phyloP scores from a whole-genome alignment of 1,284 basidiomycete species.

The Ustilago bromivora region DNA sequence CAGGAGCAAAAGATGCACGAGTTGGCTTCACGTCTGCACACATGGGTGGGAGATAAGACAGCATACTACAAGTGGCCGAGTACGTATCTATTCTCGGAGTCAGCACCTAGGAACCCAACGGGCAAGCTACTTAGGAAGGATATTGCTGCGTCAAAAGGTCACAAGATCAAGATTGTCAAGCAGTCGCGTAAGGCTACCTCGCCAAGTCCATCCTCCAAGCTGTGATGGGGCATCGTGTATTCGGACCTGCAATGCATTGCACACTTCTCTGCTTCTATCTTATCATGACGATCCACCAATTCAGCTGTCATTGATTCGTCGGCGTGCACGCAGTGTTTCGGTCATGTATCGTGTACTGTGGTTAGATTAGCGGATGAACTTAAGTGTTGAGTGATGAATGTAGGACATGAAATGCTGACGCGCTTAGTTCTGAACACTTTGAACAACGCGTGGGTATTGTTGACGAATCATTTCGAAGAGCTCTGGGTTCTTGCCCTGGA shows the following conservation, averaged over 20 bases:
- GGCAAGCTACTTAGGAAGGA: constrained; percentile 54
- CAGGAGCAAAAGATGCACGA: constrained; percentile 31
- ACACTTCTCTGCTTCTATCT: not conserved
- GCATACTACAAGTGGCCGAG: constrained; percentile 57
- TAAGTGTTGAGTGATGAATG: not conserved
- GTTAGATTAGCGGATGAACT: not conserved
- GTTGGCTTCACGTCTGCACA: constrained; percentile 29
- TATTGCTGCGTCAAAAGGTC: constrained; percentile 25
- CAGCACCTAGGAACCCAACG: constrained; percentile 38
- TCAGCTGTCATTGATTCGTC: not conserved
- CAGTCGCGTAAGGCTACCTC: constrained; percentile 21
- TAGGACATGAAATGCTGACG: not conserved
- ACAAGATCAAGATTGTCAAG: constrained; percentile 32
- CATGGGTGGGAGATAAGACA: constrained; percentile 45
- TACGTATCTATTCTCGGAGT: constrained; percentile 36
- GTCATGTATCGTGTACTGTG: not conserved
- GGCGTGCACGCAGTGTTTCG: not conserved
- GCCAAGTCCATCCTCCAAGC: constrained; percentile 23
- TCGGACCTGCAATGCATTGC: not conserved
- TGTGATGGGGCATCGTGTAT: constrained; percentile 6
- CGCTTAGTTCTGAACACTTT: constrained; percentile 41
- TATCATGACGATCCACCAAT: not conserved
- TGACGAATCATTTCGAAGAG: constrained; percentile 60
- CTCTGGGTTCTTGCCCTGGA: constrained; percentile 56
- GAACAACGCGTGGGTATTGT: constrained; percentile 70